Base-by-base conservation (phyloP, 345 rosid species). In the Psidium guajava region DNA sequence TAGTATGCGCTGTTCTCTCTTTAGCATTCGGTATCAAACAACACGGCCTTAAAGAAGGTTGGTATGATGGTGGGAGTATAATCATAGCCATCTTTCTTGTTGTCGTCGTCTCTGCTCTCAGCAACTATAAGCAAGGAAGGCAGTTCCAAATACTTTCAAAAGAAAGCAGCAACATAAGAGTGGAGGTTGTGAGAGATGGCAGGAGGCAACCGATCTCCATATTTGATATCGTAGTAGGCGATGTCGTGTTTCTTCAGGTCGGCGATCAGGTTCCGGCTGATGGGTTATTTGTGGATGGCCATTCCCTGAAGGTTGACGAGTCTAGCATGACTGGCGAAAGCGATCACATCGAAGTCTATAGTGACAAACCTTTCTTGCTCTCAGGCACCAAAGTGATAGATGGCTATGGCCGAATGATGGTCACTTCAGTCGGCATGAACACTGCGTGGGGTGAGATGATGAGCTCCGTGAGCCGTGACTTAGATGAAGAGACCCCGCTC, bases 21-120 rank as follows among this genome's bases (percentile, higher is more conserved):
- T 91, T 95, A 22, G 95, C 88, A 0, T 93, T 92, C 5, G 97
- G 94, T 11, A 94, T 94, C 84, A 92, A 92, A 82, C 91, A 91
- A 51, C 84, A 94, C 11, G 98, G 96, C 20, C 14, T 87, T 4
- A 90, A 36, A 83, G 95, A 92, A 77, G 95, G 96, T 1, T 95
- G 98, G 96, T 92, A 93, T 24, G 95, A 94, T 49, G 96, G 97
- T n/a, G 97, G 94, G 53, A 92, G 95, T 90, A 92, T 93, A 25
- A 88, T 91, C 82, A 88, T 93, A 0, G 94, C 97, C 1, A 92
- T 93, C 12, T 88, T 95, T 56, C 88, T 93, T 6, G 94, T 91
- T 28, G 90, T 94, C 32, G 89, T 88, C 1, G 91, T 93, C 18
- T 92, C 97, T 9, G 92, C 96, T 3, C 50, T 87, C 3, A 95